These are phyloP conservation scores for Ascochyta lentis DNA, from an alignment of 2,329 filamentous ascomycete species.

Conservation along the genomic window DNA sequence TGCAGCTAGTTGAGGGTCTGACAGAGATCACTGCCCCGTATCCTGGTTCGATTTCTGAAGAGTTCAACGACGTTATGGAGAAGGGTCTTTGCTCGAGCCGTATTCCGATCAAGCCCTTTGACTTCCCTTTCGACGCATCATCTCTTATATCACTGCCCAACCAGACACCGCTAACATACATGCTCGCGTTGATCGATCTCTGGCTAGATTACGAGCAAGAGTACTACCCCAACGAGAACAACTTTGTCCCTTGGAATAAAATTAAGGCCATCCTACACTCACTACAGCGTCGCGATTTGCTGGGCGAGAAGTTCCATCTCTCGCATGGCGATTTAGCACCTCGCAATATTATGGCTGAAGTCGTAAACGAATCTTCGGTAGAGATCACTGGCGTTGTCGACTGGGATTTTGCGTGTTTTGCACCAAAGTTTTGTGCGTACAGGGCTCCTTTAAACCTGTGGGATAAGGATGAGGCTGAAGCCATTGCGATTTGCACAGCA, in stretches of 20 bases:
- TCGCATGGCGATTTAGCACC: slow-evolving; percentile 21
- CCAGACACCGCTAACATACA: not conserved
- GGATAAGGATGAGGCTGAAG: slow-evolving; percentile 3
- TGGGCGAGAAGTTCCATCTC: slow-evolving; percentile 2
- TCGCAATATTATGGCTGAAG: slow-evolving; percentile 29
- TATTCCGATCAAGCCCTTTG: not conserved
- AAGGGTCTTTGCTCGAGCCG: not conserved
- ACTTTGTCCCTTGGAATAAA: not conserved
- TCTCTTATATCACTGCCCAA: not conserved
- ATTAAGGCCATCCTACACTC: not conserved
- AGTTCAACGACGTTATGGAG: not conserved
- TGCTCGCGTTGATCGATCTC: not conserved
- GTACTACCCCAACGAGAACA: not conserved
- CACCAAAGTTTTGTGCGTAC: slow-evolving; percentile 23
- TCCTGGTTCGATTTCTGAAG: not conserved
- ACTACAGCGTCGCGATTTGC: not conserved
- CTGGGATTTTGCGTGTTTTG: slow-evolving; percentile 30
- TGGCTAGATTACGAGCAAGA: not conserved
- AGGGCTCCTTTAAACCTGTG: slow-evolving; percentile 27
- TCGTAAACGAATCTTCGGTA: slow-evolving; percentile 7
- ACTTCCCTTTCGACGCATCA: not conserved
- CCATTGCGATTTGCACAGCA: not conserved
- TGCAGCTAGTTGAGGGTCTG: not conserved
- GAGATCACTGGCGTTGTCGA: slow-evolving; percentile 31
- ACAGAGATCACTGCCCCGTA: not conserved